Percentiles rank a stretch among this genome's conserved stretches.
Conservation (phyloP, 2,329 filamentous ascomycete genomes). For the Mollisiaceae sp. region DNA sequence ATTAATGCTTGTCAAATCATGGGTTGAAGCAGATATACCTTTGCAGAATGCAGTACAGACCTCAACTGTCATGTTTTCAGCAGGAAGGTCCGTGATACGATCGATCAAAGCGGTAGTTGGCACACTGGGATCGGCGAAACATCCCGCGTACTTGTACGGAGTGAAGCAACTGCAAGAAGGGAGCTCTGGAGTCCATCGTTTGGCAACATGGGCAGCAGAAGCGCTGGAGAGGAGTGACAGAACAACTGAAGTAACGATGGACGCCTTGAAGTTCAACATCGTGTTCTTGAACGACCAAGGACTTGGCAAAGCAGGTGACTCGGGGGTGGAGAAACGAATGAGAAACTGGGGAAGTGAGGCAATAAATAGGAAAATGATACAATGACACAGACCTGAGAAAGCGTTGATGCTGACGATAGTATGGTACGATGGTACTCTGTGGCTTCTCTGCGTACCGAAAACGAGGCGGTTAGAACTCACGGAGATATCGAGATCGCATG, state of each 20-base stretch:
- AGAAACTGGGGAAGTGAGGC: background rate
- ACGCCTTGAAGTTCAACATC: conserved; percentile 18
- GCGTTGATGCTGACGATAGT: background rate
- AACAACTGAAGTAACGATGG: conserved; percentile 32
- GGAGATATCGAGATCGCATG: background rate
- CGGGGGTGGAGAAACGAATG: background rate
- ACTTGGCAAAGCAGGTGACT: background rate
- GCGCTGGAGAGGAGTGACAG: conserved; percentile 30
- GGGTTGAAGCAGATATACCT: conserved; percentile 25
- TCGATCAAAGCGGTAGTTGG: conserved; percentile 38
- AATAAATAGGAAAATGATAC: background rate
- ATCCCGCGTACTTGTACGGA: conserved; percentile 43
- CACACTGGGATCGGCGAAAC: conserved; percentile 38
- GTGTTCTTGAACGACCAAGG: background rate
- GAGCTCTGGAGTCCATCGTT: conserved; percentile 23
- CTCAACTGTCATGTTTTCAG: conserved; percentile 42
- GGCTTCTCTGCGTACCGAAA: background rate
- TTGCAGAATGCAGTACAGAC: conserved; percentile 44
- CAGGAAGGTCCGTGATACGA: conserved; percentile 29
- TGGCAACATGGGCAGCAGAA: conserved; percentile 28
- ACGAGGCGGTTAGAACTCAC: background rate
- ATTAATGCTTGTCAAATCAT: conserved; percentile 9
- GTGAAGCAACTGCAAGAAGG: conserved; percentile 40
- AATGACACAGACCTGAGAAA: background rate
- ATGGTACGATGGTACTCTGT: background rate